Evolutionary conservation across 2,329 filamentous ascomycete genomes (phyloP), one percentile per base, ranked within the genome.

Genomic region (Talaromyces sp.): DNA sequence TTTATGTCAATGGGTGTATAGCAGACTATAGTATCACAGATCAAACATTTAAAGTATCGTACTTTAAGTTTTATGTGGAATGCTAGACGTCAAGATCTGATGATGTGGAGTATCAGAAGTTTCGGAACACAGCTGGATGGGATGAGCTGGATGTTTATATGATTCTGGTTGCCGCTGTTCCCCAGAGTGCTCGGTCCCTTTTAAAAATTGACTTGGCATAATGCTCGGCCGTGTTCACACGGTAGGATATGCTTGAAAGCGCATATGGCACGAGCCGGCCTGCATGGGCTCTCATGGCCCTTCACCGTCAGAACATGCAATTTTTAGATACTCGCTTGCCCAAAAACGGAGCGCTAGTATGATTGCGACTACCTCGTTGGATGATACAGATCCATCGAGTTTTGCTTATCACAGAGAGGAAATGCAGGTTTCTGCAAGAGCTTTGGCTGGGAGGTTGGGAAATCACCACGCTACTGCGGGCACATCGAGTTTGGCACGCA

Each of bases 391-490:
- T 21, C 56, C 39, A 31, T 44, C 55, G n/a, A n/a, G n/a, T n/a
- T n/a, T n/a, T n/a, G n/a, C n/a, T n/a, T n/a, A n/a, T n/a, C n/a
- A n/a, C n/a, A n/a, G n/a, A n/a, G n/a, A n/a, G n/a, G n/a, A n/a
- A n/a, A n/a, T n/a, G n/a, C n/a, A n/a, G n/a, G n/a, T n/a, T n/a
- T n/a, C n/a, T n/a, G n/a, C n/a, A n/a, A n/a, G n/a, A n/a, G n/a
- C n/a, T n/a, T n/a, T n/a, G n/a, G n/a, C n/a, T n/a, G n/a, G n/a
- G n/a, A n/a, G n/a, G n/a, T n/a, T n/a, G n/a, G n/a, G n/a, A n/a
- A n/a, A n/a, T n/a, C n/a, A n/a, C 12, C 23, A 23, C 60, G 25
- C 60, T 62, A 62, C 60, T 62, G 60, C 60, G 12, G 60, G 35
- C 37, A 21, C 18, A 28, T 35, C 14, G 21, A n/a, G 35, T 54